Base-by-base conservation (phyloP, 257 asterid species). In the Solanum bulbocastanum region DNA sequence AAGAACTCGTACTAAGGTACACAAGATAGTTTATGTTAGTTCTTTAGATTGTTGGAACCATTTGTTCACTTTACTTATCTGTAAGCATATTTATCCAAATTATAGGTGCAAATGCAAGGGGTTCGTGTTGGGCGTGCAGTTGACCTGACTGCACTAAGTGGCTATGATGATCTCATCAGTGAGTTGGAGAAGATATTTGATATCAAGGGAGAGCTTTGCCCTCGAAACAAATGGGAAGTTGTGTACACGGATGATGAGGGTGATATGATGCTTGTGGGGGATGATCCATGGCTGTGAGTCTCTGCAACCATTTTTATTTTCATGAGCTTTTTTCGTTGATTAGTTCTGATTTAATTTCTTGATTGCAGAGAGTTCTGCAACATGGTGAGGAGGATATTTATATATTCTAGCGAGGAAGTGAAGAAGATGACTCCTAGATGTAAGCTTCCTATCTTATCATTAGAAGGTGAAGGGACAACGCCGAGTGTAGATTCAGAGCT, bases 31-130 rank as follows among this genome's bases (percentile, higher is more conserved):
- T 52, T 74, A 6, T 56, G 10, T 44, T 39, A 33, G 36, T 39
- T 87, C 13, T 68, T 22, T 32, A 9, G 27, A 16, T 75, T 30
- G 68, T 68, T 35, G 30, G 75, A 36, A 75, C 22, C 52, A n/a
- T 25, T 66, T 82, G 39, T 84, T 71, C 72, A 39, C 16, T 79
- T 44, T 85, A 85, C 22, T 71, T 8, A 40, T n/a, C 27, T 85
- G 27, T 65, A 71, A 85, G 79, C 32, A 65, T 83, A 12, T 7
- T 40, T 52, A 23, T 58, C 30, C 30, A 76, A 22, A 89, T 87
- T 83, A 35, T 35, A 96, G 98, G 98, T 96, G 81, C 98, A 94
- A 92, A 96, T 94, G 98, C 95, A 94, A 89, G 98, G 98, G 88
- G 88, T 91, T 52, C 91, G 98, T 33, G 94, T 96, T 60, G 98